Evolutionary conservation across 2,329 filamentous ascomycete genomes (phyloP).

Genomic region (Pyricularia pennisetigena): DNA sequence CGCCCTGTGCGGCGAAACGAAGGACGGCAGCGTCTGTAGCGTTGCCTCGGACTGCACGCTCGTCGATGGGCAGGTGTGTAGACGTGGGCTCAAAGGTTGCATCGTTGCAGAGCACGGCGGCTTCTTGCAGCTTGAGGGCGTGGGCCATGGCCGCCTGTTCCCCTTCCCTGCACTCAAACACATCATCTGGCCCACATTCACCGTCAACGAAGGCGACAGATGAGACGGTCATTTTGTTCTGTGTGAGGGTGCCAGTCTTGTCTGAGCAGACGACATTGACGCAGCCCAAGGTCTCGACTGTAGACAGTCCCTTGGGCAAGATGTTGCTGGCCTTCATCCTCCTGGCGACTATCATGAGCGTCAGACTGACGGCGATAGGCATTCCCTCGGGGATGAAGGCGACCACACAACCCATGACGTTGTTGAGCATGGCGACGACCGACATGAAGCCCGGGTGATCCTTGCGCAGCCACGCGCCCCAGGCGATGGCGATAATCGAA

Average conservation of each 20-base stretch:
- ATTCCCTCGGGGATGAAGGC: constrained; percentile 72
- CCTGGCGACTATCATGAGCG: constrained; percentile 64
- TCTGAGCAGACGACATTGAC: constrained; percentile 61
- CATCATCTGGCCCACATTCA: neutral
- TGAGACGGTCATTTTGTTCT: constrained; percentile 48
- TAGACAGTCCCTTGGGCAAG: constrained; percentile 59
- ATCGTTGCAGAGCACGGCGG: constrained; percentile 63
- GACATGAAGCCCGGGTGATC: constrained; percentile 28
- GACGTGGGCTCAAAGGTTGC: constrained; percentile 64
- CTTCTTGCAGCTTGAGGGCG: constrained; percentile 38
- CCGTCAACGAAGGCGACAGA: neutral
- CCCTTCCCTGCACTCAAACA: neutral
- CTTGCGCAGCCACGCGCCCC: constrained; percentile 28
- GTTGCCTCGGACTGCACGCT: constrained; percentile 61
- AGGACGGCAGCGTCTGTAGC: constrained; percentile 69
- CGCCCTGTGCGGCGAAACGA: constrained; percentile 57
- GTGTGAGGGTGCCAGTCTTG: constrained; percentile 56
- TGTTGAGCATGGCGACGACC: constrained; percentile 30
- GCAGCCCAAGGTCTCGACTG: constrained; percentile 76
- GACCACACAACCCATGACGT: constrained; percentile 38
- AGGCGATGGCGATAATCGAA: constrained; percentile 30
- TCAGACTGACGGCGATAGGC: constrained; percentile 67
- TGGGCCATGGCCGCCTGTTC: neutral
- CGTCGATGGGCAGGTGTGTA: constrained; percentile 42
- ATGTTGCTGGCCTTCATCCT: constrained; percentile 74